Percentiles rank a stretch among this genome's conserved stretches.
Conservation (phyloP, 1,284 basidiomycete species). For the Irpex sp. region DNA sequence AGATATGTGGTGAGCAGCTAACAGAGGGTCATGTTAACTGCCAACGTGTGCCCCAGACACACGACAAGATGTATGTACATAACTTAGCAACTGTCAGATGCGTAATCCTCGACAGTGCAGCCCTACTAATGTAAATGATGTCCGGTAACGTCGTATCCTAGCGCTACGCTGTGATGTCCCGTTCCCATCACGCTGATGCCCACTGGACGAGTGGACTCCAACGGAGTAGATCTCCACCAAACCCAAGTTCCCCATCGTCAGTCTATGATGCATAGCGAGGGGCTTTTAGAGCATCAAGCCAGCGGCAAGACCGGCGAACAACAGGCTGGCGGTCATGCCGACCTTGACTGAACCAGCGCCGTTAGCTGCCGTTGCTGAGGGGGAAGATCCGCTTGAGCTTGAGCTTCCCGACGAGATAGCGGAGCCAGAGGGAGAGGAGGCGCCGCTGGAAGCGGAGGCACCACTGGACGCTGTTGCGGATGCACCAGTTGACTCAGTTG, state of each 20-base stretch:
- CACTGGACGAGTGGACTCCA: background rate
- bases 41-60: background rate
- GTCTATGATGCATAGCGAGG: background rate
- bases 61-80: background rate
- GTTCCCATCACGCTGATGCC: background rate
- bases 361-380: slow-evolving; percentile 4
- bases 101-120: background rate
- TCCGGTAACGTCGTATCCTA: slow-evolving; percentile 6
- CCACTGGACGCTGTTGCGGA: background rate
- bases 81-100: background rate
- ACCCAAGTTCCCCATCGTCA: background rate
- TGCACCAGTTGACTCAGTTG: background rate
- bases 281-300: slow-evolving; percentile 31
- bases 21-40: too few relatives aligned
- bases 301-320: slow-evolving; percentile 30
- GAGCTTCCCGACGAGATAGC: background rate
- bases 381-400: slow-evolving; percentile 2
- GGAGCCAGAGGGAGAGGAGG: background rate
- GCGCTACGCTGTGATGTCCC: slow-evolving; percentile 1
- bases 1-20: background rate
- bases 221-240: background rate
- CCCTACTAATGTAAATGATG: slow-evolving; percentile 1
- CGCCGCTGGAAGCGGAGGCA: background rate
- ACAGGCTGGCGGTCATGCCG: slow-evolving; percentile 11
- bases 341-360: slow-evolving; percentile 11